phyloP scores from a whole-genome alignment of 345 rosid species.

The Heritiera littoralis region DNA sequence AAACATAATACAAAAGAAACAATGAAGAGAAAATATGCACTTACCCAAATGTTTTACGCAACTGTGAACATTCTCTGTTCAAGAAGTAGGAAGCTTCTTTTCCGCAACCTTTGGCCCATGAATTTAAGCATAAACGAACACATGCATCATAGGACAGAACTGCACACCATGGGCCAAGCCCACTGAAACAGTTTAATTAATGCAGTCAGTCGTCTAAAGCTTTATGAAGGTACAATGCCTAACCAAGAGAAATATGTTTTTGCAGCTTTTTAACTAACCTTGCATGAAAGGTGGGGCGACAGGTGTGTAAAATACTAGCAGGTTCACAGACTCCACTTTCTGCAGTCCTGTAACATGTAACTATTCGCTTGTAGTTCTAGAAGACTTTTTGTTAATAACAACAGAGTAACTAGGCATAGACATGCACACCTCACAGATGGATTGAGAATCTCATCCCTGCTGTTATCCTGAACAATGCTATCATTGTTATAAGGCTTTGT shows the following conservation, averaged over 20 bases:
- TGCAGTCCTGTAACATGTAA: slow-evolving; percentile 39
- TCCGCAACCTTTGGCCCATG: slow-evolving; percentile 72
- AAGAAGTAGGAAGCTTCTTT: slow-evolving; percentile 77
- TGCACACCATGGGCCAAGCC: slow-evolving; percentile 94
- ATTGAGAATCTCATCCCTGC: slow-evolving; percentile 28
- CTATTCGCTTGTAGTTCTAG: background rate
- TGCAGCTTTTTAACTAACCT: slow-evolving; percentile 49
- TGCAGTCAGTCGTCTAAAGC: background rate
- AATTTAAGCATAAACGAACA: slow-evolving; percentile 81
- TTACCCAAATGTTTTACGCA: slow-evolving; percentile 78
- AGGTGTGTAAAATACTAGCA: slow-evolving; percentile 49
- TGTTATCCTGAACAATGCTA: slow-evolving; percentile 14
- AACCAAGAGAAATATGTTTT: slow-evolving; percentile 8
- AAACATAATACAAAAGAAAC: slow-evolving; percentile 4
- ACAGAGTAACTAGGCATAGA: background rate
- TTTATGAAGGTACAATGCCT: background rate
- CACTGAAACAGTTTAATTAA: slow-evolving; percentile 47
- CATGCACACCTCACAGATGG: slow-evolving; percentile 28
- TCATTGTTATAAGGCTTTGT: slow-evolving; percentile 35
- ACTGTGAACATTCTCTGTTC: slow-evolving; percentile 67
- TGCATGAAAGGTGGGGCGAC: slow-evolving; percentile 86
- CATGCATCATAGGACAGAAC: slow-evolving; percentile 91
- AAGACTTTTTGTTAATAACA: background rate
- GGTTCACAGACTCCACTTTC: slow-evolving; percentile 38
- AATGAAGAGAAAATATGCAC: slow-evolving; percentile 22